Percentiles rank a stretch among this genome's conserved stretches.
These are phyloP conservation scores for Paecilomyces variotii DNA, from an alignment of 2,329 filamentous ascomycete species.

Conservation along the genomic window DNA sequence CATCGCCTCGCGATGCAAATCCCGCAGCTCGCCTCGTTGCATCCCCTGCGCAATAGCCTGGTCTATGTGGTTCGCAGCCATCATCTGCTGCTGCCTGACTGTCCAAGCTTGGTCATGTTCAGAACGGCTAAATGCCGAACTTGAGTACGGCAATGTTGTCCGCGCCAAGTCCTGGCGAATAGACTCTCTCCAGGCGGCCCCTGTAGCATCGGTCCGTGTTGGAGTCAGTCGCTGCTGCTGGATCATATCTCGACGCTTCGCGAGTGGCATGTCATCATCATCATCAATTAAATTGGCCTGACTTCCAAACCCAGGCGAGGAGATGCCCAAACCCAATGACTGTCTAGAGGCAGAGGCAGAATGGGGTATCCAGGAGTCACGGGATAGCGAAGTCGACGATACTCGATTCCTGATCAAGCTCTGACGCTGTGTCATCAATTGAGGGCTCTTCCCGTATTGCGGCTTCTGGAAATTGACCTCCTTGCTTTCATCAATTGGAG, in stretches of 20 bases:
- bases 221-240: slow-evolving; percentile 35
- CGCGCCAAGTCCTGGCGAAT: slow-evolving; percentile 54
- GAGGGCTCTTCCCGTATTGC: slow-evolving; percentile 26
- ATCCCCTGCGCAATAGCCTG: slow-evolving; percentile 65
- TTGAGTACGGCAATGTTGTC: slow-evolving; percentile 19
- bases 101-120: slow-evolving; percentile 56
- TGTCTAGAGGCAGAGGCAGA: slow-evolving; percentile 15
- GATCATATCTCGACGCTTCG: slow-evolving; percentile 56
- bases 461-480: slow-evolving; percentile 10
- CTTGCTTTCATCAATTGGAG: slow-evolving; percentile 7
- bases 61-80: slow-evolving; percentile 52
- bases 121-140: slow-evolving; percentile 29
- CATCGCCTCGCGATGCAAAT: slow-evolving; percentile 71
- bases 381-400: slow-evolving; percentile 27
- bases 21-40: slow-evolving; percentile 65
- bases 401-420: slow-evolving; percentile 37
- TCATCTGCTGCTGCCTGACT: slow-evolving; percentile 50
- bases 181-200: slow-evolving; percentile 61
- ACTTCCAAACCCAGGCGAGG: slow-evolving; percentile 6
- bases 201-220: slow-evolving; percentile 42
- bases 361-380: slow-evolving; percentile 22
- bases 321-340: slow-evolving; percentile 13
- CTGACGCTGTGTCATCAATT: slow-evolving; percentile 50
- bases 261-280: slow-evolving; percentile 64
- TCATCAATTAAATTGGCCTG: slow-evolving; percentile 34